Evolutionary conservation across 495 filamentous ascomycete genomes (phyloP), one percentile per base, ranked within the genome.

Genomic region (Lentithecium fluviatile): DNA sequence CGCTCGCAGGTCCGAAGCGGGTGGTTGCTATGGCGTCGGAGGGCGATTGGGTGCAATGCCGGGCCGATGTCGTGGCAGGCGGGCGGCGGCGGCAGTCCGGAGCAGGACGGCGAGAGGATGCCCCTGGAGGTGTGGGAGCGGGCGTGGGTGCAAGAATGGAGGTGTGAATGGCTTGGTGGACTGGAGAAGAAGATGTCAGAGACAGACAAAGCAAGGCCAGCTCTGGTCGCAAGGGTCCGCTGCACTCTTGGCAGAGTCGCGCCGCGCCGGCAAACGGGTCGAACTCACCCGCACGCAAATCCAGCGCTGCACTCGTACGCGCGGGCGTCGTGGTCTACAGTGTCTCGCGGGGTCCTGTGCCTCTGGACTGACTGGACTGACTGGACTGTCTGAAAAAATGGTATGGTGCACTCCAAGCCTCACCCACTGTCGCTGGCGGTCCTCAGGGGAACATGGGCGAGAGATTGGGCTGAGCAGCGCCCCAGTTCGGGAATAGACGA

Each of bases 91-190:
- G 15, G 4, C 19, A n/a, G n/a, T n/a, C n/a, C n/a, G n/a, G n/a
- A n/a, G n/a, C n/a, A n/a, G n/a, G n/a, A n/a, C n/a, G n/a, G n/a
- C n/a, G n/a, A n/a, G n/a, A n/a, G n/a, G n/a, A n/a, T 34, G 32
- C 21, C 40, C 20, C 26, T 38, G 34, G 19, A 42, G 25, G 55
- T 26, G 7, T n/a, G 48, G 11, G 29, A 34, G 47, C 60, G 6
- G 47, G 43, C 5, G 56, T 56, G 6, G 61, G 50, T 21, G 54
- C 45, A 20, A 52, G 52, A 64, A 60, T 10, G 52, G 62, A 52
- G 47, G 70, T 74, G 54, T 59, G 52, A 8, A 76, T 54, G 23
- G 48, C 13, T 32, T 32, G 45, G 36, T n/a, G n/a, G 19, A 25
- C 19, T 15, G 19, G 20, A 36, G 24, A 42, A 15, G 29, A 47